These are phyloP conservation scores for Penicillium dipodomyicola DNA, from an alignment of 495 filamentous ascomycete species.

Conservation along the genomic window DNA sequence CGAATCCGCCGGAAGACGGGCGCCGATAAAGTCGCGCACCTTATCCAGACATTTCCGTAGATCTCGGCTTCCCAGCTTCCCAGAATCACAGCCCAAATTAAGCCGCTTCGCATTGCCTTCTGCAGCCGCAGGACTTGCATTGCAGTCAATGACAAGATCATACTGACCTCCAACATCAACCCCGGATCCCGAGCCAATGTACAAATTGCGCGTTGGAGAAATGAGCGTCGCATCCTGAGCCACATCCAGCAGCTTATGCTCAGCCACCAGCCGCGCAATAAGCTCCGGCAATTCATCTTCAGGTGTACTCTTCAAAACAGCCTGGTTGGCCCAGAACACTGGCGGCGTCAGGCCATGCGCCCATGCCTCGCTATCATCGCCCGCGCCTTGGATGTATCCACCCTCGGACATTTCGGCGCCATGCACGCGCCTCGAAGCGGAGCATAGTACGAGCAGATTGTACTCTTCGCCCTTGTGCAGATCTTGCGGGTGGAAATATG, in stretches of 20 bases:
- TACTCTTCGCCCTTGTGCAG: constrained; percentile 43
- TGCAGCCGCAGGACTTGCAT: constrained; percentile 34
- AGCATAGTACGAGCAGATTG: constrained; percentile 73
- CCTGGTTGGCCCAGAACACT: constrained; percentile 72
- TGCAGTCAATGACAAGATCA: constrained; percentile 49
- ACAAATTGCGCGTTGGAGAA: constrained; percentile 41
- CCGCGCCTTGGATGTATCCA: constrained; percentile 91
- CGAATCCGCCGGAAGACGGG: constrained; percentile 30
- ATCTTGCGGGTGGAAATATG: constrained; percentile 38
- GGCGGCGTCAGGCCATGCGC: constrained; percentile 69
- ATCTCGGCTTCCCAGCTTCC: constrained; percentile 73
- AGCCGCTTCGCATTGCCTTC: constrained; percentile 42
- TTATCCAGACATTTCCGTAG: constrained; percentile 62
- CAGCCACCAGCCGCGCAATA: constrained; percentile 54
- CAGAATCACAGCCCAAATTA: constrained; percentile 61
- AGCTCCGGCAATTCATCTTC: constrained; percentile 65
- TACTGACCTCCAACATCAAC: constrained; percentile 25
- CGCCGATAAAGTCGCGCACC: constrained; percentile 48
- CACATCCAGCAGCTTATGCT: constrained; percentile 24
- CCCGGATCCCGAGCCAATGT: constrained; percentile 29
- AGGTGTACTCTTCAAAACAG: constrained; percentile 51
- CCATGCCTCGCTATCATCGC: constrained; percentile 92
- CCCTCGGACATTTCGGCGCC: constrained; percentile 65
- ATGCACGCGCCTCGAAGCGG: constrained; percentile 66
- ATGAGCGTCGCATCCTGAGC: constrained; percentile 30